These are phyloP conservation scores for Lepidium campestre DNA, from an alignment of 441 rosid genomes.

Conservation along the genomic window DNA sequence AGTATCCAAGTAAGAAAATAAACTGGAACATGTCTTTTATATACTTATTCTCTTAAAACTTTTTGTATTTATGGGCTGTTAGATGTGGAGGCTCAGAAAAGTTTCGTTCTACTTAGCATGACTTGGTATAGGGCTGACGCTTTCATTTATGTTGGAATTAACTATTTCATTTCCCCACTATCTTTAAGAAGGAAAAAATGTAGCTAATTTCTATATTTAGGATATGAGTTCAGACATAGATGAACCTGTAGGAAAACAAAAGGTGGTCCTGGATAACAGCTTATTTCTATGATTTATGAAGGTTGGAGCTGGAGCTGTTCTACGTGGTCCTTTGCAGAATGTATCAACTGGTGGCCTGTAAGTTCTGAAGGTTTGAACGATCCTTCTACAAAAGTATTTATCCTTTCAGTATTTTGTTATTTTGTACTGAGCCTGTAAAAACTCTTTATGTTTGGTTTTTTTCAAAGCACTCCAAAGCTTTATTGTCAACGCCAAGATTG, in stretches of 20 bases:
- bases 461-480: constrained; percentile 61
- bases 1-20: constrained; percentile 62
- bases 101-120: not conserved
- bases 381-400: constrained; percentile 12
- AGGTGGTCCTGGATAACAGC: not conserved
- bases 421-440: constrained; percentile 5
- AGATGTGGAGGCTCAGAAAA: not conserved
- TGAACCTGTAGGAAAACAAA: not conserved
- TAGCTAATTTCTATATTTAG: not conserved
- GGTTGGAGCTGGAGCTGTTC: constrained; percentile 79
- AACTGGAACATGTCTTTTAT: not conserved
- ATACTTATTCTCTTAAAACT: not conserved
- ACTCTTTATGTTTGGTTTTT: constrained; percentile 15
- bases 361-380: constrained; percentile 38
- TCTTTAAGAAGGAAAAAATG: not conserved
- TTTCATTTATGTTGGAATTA: not conserved
- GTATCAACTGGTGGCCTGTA: constrained; percentile 68
- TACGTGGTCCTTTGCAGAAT: constrained; percentile 80
- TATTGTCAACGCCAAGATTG: constrained; percentile 77
- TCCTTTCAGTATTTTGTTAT: not conserved
- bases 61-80: not conserved
- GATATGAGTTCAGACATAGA: not conserved
- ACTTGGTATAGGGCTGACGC: not conserved
- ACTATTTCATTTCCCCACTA: not conserved
- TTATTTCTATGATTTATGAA: constrained; percentile 33